Evolutionary conservation across 805 yeast genomes (phyloP).

Genomic region (Lipomyces yamadae): DNA sequence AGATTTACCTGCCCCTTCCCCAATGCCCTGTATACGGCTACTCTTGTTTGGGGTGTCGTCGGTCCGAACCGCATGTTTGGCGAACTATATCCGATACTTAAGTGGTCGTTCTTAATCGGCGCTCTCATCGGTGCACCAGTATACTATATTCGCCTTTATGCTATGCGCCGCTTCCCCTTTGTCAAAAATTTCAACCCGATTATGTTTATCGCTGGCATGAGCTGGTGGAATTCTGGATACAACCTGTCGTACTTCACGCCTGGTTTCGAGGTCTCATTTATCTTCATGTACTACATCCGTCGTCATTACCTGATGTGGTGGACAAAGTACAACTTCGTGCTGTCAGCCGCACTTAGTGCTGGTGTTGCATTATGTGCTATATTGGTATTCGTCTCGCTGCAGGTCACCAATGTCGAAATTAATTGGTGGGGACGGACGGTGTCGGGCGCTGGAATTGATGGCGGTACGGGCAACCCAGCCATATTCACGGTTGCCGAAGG

Average conservation of each 20-base stretch:
- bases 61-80: conserved; percentile 59
- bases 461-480: conserved; percentile 19
- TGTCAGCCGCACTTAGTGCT: conserved; percentile 61
- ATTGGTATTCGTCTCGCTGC: conserved; percentile 59
- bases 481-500: conserved; percentile 5
- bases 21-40: conserved; percentile 53
- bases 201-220: conserved; percentile 30
- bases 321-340: conserved; percentile 55
- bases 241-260: conserved; percentile 33
- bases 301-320: conserved; percentile 61
- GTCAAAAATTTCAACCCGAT: conserved; percentile 31
- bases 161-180: conserved; percentile 6
- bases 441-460: conserved; percentile 38
- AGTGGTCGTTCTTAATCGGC: conserved; percentile 36
- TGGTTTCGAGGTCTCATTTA: conserved; percentile 40
- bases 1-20: conserved; percentile 52
- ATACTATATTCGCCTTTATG: conserved; percentile 17
- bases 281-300: conserved; percentile 53
- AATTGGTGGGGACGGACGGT: conserved; percentile 65
- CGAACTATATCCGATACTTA: conserved; percentile 33
- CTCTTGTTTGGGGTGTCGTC: conserved; percentile 62
- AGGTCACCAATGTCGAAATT: conserved; percentile 51
- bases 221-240: conserved; percentile 26
- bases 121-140: conserved; percentile 29
- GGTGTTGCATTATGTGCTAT: conserved; percentile 68